Base-by-base conservation (phyloP, 371 early-diverging fungal species). In the Coemansia sp. region DNA sequence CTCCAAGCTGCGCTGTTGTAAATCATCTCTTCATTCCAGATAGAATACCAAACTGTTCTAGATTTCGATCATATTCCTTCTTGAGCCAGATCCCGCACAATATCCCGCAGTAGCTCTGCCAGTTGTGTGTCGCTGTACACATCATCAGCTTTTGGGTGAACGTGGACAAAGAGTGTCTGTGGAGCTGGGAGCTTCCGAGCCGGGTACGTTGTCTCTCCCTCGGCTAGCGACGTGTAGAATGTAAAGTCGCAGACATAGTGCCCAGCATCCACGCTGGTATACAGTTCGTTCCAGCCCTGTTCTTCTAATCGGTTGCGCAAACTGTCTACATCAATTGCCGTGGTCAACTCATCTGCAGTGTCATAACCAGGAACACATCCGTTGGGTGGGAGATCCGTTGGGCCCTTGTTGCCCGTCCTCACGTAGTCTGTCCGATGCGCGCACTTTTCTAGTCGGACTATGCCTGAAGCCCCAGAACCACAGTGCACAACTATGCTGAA, bases 181-280 rank as follows among this genome's bases (percentile, higher is more conserved):
- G 78, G 75, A n/a, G 45, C 66, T 21, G 58, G 24, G 18, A 52
- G 52, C 13, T 45, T 37, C 5, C 63, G 26, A 3, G 34, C 42
- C 34, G 61, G 47, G 39, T 68, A 67, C 24, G 48, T 53, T 8
- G 55, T 62, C 42, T 48, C 53, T 0, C 42, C 59, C 55, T 75
- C 76, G 1, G 76, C 78, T 13, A 77, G 62, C 21, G 77, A 72
- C 0, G 42, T 65, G 14, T 77, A 79, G 45, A 72, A 79, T 3
- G 77, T 72, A 54, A 63, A 79, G 31, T 79, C 80, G 66, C 80
- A 79, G n/a, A 79, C 59, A 48, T 79, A 79, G 1, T 56, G 64
- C 16, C 80, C 80, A 5, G 80, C 77, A 22, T 79, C 73, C 16
- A n/a, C 22, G 60, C 70, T 66, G 10, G 56, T n/a, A 7, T 7